Evolutionary conservation across 2,329 filamentous ascomycete genomes (phyloP).

Genomic region (Scedosporium aurantiacum): DNA sequence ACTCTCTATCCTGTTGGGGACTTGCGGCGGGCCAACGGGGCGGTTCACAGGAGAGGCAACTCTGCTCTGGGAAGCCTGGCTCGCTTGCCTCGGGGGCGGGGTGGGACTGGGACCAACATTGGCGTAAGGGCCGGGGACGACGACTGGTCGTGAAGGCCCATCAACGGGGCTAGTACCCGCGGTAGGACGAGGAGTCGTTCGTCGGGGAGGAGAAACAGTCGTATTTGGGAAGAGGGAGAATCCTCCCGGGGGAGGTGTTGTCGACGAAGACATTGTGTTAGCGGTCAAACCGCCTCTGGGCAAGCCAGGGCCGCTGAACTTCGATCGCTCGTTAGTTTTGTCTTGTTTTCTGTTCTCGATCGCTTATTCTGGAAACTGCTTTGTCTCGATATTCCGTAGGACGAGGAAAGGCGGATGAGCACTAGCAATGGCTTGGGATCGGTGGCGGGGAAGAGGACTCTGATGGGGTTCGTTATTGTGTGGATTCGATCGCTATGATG

Average conservation of each 20-base stretch:
- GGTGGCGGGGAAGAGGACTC: background rate
- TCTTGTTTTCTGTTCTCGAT: background rate
- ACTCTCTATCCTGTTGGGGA: conserved; percentile 17
- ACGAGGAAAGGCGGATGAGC: background rate
- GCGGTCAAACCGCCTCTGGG: background rate
- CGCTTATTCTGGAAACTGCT: background rate
- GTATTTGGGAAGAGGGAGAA: conserved; percentile 49
- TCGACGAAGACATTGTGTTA: background rate
- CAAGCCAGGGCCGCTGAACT: background rate
- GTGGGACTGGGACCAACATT: background rate
- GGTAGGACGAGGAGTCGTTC: conserved; percentile 19
- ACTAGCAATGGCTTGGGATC: background rate
- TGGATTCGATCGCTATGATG: background rate
- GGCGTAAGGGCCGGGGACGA: conserved; percentile 16
- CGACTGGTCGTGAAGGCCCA: conserved; percentile 13
- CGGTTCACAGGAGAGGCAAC: conserved; percentile 4
- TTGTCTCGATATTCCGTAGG: background rate
- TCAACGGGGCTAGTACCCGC: conserved; percentile 4
- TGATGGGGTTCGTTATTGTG: background rate
- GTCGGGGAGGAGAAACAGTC: conserved; percentile 24
- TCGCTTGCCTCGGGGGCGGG: conserved; percentile 14
- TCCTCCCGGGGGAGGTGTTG: conserved; percentile 20
- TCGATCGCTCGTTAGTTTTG: background rate
- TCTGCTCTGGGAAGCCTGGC: conserved; percentile 15
- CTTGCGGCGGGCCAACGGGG: conserved; percentile 10